phyloP scores from a whole-genome alignment of 2,329 filamentous ascomycete genomes.

The Davidsoniella virescens region DNA sequence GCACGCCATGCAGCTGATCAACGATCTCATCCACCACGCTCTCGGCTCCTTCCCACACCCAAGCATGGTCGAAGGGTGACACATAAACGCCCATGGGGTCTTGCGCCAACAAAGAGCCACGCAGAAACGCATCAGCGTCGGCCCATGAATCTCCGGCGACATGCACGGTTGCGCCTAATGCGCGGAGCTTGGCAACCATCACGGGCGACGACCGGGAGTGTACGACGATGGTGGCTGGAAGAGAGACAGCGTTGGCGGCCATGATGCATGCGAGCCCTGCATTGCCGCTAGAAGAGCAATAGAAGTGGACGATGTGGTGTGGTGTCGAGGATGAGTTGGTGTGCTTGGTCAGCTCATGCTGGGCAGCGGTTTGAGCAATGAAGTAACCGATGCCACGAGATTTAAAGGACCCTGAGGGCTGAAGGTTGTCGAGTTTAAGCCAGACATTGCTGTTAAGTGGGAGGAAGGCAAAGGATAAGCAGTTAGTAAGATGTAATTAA shows the following conservation, averaged over 20 bases:
- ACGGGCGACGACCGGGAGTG: slow-evolving; percentile 46
- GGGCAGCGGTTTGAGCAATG: slow-evolving; percentile 22
- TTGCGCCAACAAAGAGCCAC: slow-evolving; percentile 36
- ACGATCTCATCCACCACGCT: slow-evolving; percentile 38
- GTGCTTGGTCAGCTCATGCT: slow-evolving; percentile 6
- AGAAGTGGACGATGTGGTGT: slow-evolving; percentile 43
- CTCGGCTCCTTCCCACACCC: slow-evolving; percentile 50
- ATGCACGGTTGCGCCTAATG: slow-evolving; percentile 53
- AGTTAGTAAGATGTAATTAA: not conserved
- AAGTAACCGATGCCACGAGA: slow-evolving; percentile 60
- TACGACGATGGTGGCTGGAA: slow-evolving; percentile 60
- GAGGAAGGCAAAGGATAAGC: not conserved
- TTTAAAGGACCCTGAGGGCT: slow-evolving; percentile 75
- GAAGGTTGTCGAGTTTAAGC: slow-evolving; percentile 67
- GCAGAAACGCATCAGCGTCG: slow-evolving; percentile 52
- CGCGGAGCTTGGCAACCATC: slow-evolving; percentile 56
- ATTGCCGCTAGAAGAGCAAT: slow-evolving; percentile 67
- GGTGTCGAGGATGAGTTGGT: slow-evolving; percentile 20
- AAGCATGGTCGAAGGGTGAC: slow-evolving; percentile 51
- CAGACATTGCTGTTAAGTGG: slow-evolving; percentile 44
- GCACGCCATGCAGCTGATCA: slow-evolving; percentile 24
- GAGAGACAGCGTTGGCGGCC: slow-evolving; percentile 46
- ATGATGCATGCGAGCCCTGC: slow-evolving; percentile 69
- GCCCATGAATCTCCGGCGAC: slow-evolving; percentile 51
- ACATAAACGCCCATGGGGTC: slow-evolving; percentile 44